Evolutionary conservation across 495 filamentous ascomycete genomes (phyloP), one percentile per base, ranked within the genome.

Genomic region (Schizothecium vesticola): DNA sequence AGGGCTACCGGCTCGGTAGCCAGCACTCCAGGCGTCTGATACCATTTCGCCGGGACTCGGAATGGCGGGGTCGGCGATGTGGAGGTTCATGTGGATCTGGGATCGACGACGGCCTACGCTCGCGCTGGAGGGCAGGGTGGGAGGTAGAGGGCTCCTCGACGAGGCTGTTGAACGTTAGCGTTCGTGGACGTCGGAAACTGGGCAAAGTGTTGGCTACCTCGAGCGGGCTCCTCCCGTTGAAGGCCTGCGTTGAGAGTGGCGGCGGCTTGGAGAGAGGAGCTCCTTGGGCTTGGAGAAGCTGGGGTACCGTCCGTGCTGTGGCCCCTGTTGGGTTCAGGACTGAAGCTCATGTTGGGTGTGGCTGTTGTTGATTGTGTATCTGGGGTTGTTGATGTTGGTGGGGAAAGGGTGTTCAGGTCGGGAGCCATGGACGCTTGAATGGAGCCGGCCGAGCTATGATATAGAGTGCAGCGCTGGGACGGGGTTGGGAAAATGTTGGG

Each of bases 331-430:
- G 79, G 58, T 75, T 79, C 24, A 82, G 85, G 59, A 77, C 81
- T n/a, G 83, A 83, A 62, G 73, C 86, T 59, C 69, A 77, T 75
- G 61, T 67, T 74, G 59, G 71, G 74, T 67, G 75, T 63, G 26
- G 69, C 78, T 77, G 26, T 61, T 70, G 57, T 19, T 64, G 61
- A 51, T 64, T 61, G 36, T 4, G 33, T 25, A n/a, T 36, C 51
- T 13, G 73, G 67, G 21, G 77, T 71, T 61, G 89, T 90, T 16
- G 73, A 67, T n/a, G 77, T 72, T 61, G 88, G 90, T n/a, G 87
- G 83, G 62, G 90, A 89, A 36, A 93, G 85, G 36, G 90, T 92
- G 75, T 94, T 93, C 68, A 93, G 80, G 80, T 93, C 90, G 33
- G 90, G 91, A 59, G 71, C 71, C 71, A 73, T 73, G 59, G 22